Evolutionary conservation across 2,329 filamentous ascomycete species (phyloP).

Genomic region (Penicillium fuscoglaucum): DNA sequence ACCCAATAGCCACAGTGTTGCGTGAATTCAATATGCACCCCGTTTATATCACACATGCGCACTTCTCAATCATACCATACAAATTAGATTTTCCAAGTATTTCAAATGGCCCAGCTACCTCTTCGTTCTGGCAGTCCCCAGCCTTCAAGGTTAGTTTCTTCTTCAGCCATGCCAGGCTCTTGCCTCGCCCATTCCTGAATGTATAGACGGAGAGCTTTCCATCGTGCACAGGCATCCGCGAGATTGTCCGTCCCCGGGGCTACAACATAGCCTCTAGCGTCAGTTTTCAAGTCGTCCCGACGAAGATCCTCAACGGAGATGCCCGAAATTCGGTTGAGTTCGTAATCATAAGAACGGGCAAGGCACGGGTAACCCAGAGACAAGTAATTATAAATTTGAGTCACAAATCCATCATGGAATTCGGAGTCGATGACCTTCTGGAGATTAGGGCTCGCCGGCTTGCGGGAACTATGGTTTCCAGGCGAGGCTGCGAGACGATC

Average conservation of each 20-base stretch:
- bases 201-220: conserved; percentile 80
- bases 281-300: conserved; percentile 65
- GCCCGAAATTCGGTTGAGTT: conserved; percentile 77
- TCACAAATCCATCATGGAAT: conserved; percentile 82
- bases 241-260: conserved; percentile 51
- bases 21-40: not conserved
- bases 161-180: conserved; percentile 68
- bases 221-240: conserved; percentile 63
- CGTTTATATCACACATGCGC: not conserved
- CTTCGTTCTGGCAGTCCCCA: conserved; percentile 62
- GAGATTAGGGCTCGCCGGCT: conserved; percentile 10
- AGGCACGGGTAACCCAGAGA: conserved; percentile 88
- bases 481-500: conserved; percentile 5
- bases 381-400: conserved; percentile 96
- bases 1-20: not conserved
- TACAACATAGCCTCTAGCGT: conserved; percentile 73
- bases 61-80: not conserved
- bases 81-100: not conserved
- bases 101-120: conserved; percentile 71
- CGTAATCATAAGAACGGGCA: conserved; percentile 78
- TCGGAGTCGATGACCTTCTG: conserved; percentile 59
- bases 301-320: conserved; percentile 69
- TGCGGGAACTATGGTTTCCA: conserved; percentile 2
- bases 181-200: conserved; percentile 88
- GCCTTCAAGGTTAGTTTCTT: conserved; percentile 55